phyloP scores from a whole-genome alignment of 2,329 filamentous ascomycete species.

The Exserohilum rostratum region DNA sequence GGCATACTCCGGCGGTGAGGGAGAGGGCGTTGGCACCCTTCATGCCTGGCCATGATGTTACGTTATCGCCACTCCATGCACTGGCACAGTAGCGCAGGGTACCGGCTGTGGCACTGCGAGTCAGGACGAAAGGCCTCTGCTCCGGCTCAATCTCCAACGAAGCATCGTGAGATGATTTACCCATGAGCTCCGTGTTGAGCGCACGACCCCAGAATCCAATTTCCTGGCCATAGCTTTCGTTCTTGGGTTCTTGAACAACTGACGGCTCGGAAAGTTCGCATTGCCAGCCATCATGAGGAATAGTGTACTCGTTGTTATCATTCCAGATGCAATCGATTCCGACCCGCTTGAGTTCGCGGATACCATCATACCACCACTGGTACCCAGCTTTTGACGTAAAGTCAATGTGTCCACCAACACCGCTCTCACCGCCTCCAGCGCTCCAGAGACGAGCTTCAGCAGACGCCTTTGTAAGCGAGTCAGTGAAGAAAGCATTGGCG shows the following conservation, averaged over 20 bases:
- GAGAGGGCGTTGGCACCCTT: slow-evolving; percentile 73
- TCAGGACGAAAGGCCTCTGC: slow-evolving; percentile 70
- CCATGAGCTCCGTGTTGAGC: slow-evolving; percentile 73
- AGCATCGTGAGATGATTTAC: slow-evolving; percentile 72
- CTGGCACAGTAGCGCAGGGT: slow-evolving; percentile 74
- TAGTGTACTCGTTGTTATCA: slow-evolving; percentile 77
- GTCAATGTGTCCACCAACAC: slow-evolving; percentile 73
- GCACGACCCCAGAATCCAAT: slow-evolving; percentile 73
- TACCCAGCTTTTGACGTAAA: slow-evolving; percentile 72
- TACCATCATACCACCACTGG: slow-evolving; percentile 74
- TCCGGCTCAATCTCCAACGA: slow-evolving; percentile 64
- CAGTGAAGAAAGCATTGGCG: slow-evolving; percentile 67
- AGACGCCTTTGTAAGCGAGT: slow-evolving; percentile 55
- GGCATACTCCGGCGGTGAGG: slow-evolving; percentile 69
- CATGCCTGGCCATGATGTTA: slow-evolving; percentile 76
- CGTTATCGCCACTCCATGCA: slow-evolving; percentile 77
- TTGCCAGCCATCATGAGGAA: slow-evolving; percentile 69
- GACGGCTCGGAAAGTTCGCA: slow-evolving; percentile 59
- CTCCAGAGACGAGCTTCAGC: slow-evolving; percentile 72
- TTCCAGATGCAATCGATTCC: slow-evolving; percentile 81
- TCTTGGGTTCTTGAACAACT: slow-evolving; percentile 34
- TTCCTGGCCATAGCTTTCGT: slow-evolving; percentile 51
- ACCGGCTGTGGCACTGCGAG: slow-evolving; percentile 71
- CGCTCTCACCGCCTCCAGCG: slow-evolving; percentile 72
- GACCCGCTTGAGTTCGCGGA: slow-evolving; percentile 64